These are phyloP conservation scores for Colletotrichum gloeosporioides DNA, from an alignment of 2,329 filamentous ascomycete genomes.

Conservation along the genomic window DNA sequence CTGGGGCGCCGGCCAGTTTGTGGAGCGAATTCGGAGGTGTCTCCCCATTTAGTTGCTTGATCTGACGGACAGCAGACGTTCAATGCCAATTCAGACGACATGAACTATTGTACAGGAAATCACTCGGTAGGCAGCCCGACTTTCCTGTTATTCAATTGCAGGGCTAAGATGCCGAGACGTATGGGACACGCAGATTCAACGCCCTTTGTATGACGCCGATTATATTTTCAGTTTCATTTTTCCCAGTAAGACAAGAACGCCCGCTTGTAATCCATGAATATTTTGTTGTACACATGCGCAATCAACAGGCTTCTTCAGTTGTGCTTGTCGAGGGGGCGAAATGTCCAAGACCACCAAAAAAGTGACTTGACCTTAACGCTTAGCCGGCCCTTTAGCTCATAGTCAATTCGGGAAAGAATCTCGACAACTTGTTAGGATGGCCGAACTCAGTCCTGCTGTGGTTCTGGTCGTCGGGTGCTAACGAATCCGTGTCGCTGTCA, in stretches of 20 bases:
- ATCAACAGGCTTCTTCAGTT: not conserved
- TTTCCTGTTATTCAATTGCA: not conserved
- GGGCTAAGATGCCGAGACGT: not conserved
- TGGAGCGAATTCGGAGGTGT: not conserved
- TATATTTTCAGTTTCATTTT: not conserved
- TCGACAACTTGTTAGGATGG: conserved; percentile 24
- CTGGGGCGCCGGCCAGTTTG: not conserved
- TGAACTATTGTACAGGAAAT: not conserved
- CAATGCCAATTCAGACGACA: not conserved
- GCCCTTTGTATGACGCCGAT: not conserved
- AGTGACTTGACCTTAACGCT: not conserved
- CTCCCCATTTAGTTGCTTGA: not conserved
- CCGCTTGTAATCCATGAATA: not conserved
- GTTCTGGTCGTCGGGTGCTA: conserved; percentile 10
- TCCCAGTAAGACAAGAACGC: not conserved
- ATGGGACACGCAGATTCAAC: not conserved
- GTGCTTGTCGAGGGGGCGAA: not conserved
- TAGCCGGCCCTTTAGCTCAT: conserved; percentile 5
- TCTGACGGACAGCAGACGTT: not conserved
- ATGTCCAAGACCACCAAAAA: not conserved
- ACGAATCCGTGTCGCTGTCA: conserved; percentile 21
- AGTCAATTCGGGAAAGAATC: conserved; percentile 24
- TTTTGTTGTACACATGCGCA: not conserved
- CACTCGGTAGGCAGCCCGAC: not conserved
- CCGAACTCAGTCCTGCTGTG: conserved; percentile 21